Base-by-base conservation (phyloP, 192 early-diverging fungal species). In the Coemansia sp. region DNA sequence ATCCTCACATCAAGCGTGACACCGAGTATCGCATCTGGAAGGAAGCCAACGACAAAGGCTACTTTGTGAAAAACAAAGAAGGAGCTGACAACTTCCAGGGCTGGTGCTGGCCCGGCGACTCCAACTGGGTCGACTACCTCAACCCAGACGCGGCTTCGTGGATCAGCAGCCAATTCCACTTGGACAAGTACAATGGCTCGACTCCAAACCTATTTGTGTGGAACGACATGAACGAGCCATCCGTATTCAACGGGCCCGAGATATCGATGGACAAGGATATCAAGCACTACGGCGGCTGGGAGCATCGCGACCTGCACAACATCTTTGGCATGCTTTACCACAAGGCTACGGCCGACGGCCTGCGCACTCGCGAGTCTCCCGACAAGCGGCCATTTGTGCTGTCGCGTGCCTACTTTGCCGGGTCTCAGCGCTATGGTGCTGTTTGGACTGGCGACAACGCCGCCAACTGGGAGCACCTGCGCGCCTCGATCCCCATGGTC, bases 151-250 rank as follows among this genome's bases (percentile, higher is more conserved):
- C 94, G 3, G 83, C 89, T 7, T 73, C 87, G 38, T 98, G 92
- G 92, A 97, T 94, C 91, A 80, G 89, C 29, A 80, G 86, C 20
- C 85, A 90, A 73, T 99, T 96, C 76, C 65, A 79, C 11, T 90
- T 91, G 76, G 86, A 89, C 71, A 85, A 91, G 55, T 99, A 96
- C 82, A 80, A 91, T 67, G 94, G 93, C 31, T 94, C 93, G 10
- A 93, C 95, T 12, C 81, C 86, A 20, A 75, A 75, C 46, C 86
- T 98, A 20, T 95, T 92, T 79, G 91, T 95, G 3, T 99, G 98
- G 98, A 98, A 98, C 80, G 98, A 99, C 71, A 99, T 99, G 98
- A 99, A 99, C 77, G 98, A 99, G 84, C 97, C 96, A 1, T 91
- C 93, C 7, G 92, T 99, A 5, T 99, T 99, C 75, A 97, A 84